Base-by-base conservation (phyloP, 176 grass and related monocot species). In the Avena sativa region DNA sequence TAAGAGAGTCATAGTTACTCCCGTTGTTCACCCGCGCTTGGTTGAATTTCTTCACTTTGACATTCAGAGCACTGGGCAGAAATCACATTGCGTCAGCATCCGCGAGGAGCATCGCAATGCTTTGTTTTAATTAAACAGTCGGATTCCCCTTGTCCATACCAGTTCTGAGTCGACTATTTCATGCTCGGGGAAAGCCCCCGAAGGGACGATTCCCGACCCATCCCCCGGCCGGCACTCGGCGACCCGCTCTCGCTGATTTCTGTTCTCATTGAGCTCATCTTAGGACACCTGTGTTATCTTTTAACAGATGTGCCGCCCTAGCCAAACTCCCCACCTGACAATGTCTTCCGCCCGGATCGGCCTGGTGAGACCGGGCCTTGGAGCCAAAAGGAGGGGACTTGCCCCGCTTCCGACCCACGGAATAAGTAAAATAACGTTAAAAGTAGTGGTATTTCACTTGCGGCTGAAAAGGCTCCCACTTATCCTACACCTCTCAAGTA, bases 1-100 rank as follows among this genome's bases (percentile, higher is more conserved):
- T 92, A 95, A 95, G 85, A 92, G 90, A 92, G 88, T 95, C 90
- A 95, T 95, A 95, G 90, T 95, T 95, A 92, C 93, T 92, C 93
- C 90, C 79, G 68, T 74, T 86, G 86, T 91, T 93, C 89, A 91
- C 89, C 89, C 84, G 84, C 80, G 83, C 83, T 89, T 94, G 66
- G 83, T 89, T 89, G 74, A 89, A 94, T 94, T 91, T 89, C 83
- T 94, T 94, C 92, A 94, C 89, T 91, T 94, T 94, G 92, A 94
- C 89, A 94, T 94, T 91, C 84, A 94, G 89, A 91, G 89, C 89
- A 94, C 89, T 89, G 68, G 89, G 89, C 86, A 91, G 67, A 91
- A 94, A 89, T 89, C 92, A 89, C 86, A 91, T 91, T 89, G 92
- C 80, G 84, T 91, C n/a, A 89, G 43, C 92, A 94, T 93, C 86